Percentiles rank a stretch among this genome's conserved stretches.
Conservation (phyloP, 129 eudicot species). For the Logfia minima region DNA sequence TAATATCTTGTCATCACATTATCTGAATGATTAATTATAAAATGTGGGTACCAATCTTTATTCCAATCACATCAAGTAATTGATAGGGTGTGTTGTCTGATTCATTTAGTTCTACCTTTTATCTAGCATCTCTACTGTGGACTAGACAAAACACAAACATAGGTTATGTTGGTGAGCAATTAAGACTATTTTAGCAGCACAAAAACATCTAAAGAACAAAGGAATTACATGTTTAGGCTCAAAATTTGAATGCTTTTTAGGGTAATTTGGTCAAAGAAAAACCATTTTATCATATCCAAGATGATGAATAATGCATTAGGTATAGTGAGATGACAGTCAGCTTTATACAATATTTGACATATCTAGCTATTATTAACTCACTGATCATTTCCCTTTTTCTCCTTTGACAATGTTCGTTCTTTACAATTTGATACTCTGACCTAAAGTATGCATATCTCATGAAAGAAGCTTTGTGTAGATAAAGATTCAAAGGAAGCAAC, state of each 20-base stretch:
- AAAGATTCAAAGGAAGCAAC: conserved; percentile 36
- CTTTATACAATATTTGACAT: not conserved
- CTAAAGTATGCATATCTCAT: conserved; percentile 22
- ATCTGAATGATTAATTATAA: not conserved
- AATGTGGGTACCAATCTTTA: conserved; percentile 9
- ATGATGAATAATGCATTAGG: not conserved
- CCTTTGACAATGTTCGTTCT: conserved; percentile 1
- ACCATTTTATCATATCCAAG: not conserved
- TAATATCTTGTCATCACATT: not conserved
- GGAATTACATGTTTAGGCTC: not conserved
- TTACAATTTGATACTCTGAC: conserved; percentile 16
- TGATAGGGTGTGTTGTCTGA: conserved; percentile 14
- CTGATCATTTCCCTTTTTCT: not conserved
- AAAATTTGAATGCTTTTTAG: not conserved
- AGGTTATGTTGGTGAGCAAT: not conserved
- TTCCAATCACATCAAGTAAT: conserved; percentile 6
- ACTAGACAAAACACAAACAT: conserved; percentile 17
- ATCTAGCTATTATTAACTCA: not conserved
- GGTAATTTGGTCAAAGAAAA: not conserved
- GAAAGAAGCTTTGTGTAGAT: conserved; percentile 26
- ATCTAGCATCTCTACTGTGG: not conserved
- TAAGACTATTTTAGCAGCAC: not conserved
- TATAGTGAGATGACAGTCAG: not conserved
- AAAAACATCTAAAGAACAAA: not conserved
- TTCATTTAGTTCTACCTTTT: conserved; percentile 25